Evolutionary conservation across 495 filamentous ascomycete genomes (phyloP), one percentile per base, ranked within the genome.

Genomic region (Hyaloscypha hepaticicola): DNA sequence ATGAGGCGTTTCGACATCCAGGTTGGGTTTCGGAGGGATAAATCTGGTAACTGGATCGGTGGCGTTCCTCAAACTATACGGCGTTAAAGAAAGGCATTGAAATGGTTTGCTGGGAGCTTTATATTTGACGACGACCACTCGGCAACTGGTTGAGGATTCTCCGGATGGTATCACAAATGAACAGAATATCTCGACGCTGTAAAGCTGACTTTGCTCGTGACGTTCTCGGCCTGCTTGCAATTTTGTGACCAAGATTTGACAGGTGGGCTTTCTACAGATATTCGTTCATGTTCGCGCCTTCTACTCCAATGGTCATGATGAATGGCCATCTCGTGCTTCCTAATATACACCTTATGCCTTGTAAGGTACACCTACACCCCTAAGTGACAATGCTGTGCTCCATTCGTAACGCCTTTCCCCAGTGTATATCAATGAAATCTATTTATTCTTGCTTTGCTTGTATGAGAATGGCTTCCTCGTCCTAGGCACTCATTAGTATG

Each of bases 391-490:
- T 53, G 6, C 38, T 19, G 11, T 45, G 12, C 16, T 45, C 5
- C 38, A 25, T 33, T 28, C 25, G 33, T 14, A 56, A 56, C 22
- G 50, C 50, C 50, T 5, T n/a, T 1, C n/a, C 28, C 56, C 19
- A 24, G 1, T 27, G 21, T 24, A 25, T 19, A 34, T 25, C 28
- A 0, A 31, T 11, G 19, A n/a, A 12, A 29, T 66, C 63, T 85
- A 92, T 77, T 85, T 89, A 70, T 90, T 91, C 80, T 88, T 94
- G 60, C 85, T 90, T 79, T 82, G 77, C 76, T 90, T 92, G 72
- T 89, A 88, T 68, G 84, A 86, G 75, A 97, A 97, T 7, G 81
- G 83, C 80, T 96, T 96, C 72, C 94, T 83, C 66, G 94, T 97
- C 69, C 94, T 97, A 33, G 48, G 24, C 21, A 7, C 24, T 9